Evolutionary conservation across 306 rosid species (phyloP).

Genomic region (Bauhinia variegata): DNA sequence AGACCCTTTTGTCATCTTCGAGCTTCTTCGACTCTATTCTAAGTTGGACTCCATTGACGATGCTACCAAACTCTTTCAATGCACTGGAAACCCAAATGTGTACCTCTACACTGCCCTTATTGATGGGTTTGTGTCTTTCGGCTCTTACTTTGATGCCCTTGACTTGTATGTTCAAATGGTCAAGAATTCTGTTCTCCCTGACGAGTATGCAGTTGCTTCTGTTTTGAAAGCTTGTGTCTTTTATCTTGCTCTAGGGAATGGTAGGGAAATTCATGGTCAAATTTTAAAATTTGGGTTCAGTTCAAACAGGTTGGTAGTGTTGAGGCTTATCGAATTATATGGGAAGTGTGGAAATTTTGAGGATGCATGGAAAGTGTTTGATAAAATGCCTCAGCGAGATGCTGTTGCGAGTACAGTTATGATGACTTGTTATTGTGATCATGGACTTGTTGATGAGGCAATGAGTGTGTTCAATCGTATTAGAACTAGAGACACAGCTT

Average conservation of each 20-base stretch:
- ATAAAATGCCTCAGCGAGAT: conserved; percentile 51
- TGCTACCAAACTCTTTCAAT: conserved; percentile 43
- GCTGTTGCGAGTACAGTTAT: conserved; percentile 43
- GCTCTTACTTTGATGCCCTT: conserved; percentile 38
- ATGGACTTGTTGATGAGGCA: conserved; percentile 46
- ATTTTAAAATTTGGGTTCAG: conserved; percentile 49
- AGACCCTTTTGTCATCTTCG: conserved; percentile 49
- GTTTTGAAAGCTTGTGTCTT: conserved; percentile 51
- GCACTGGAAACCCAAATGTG: conserved; percentile 44
- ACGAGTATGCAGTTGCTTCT: conserved; percentile 42
- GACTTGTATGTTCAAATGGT: conserved; percentile 39
- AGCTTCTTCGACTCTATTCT: conserved; percentile 46
- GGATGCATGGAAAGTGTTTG: conserved; percentile 43
- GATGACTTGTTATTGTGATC: conserved; percentile 35
- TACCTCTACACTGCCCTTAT: conserved; percentile 55
- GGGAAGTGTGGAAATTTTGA: conserved; percentile 44
- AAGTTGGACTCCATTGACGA: conserved; percentile 35
- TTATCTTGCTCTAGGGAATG: conserved; percentile 31
- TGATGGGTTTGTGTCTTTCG: conserved; percentile 43
- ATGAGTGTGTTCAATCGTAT: conserved; percentile 29
- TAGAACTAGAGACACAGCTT: conserved; percentile 29
- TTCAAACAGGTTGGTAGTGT: conserved; percentile 39
- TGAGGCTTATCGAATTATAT: conserved; percentile 47
- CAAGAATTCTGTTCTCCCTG: conserved; percentile 29
- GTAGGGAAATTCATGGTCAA: conserved; percentile 47